A percentile compares a stretch with the other conserved stretches of the same genome.
These are phyloP conservation scores for Salvia miltiorrhiza DNA, from an alignment of 257 asterid genomes.

Conservation along the genomic window DNA sequence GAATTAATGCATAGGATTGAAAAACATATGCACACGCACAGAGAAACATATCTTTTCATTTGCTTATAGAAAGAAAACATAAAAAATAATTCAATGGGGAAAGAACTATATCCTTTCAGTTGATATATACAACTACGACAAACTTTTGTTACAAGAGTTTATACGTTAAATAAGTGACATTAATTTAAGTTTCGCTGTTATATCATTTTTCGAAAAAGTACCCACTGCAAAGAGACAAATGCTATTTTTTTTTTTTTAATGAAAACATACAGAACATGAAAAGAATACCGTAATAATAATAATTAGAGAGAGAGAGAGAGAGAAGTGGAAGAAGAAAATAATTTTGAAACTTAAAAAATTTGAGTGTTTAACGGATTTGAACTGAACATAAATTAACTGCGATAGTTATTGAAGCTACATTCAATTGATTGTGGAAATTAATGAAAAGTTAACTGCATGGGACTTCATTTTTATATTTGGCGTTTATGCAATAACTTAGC, in stretches of 20 bases:
- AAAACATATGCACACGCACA: neutral
- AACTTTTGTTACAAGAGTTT: neutral
- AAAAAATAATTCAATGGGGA: neutral
- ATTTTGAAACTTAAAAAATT: too few species aligned
- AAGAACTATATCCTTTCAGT: neutral
- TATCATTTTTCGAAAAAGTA: too few species aligned
- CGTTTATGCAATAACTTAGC: too few species aligned
- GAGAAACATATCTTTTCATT: neutral
- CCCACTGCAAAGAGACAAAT: too few species aligned
- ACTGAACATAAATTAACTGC: conserved; percentile 7
- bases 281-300: too few species aligned
- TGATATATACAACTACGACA: neutral
- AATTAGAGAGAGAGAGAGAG: too few species aligned
- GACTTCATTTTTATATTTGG: too few species aligned
- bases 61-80: neutral
- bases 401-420: neutral
- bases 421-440: neutral
- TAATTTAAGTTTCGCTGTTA: too few species aligned
- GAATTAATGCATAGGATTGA: neutral
- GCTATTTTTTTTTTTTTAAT: too few species aligned
- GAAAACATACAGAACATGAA: too few species aligned
- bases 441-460: neutral
- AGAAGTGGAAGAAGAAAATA: too few species aligned
- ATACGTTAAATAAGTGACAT: neutral
- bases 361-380: neutral